Evolutionary conservation across 1,284 basidiomycete species (phyloP), one percentile per base, ranked within the genome.

Genomic region (Malassezia arunalokei): DNA sequence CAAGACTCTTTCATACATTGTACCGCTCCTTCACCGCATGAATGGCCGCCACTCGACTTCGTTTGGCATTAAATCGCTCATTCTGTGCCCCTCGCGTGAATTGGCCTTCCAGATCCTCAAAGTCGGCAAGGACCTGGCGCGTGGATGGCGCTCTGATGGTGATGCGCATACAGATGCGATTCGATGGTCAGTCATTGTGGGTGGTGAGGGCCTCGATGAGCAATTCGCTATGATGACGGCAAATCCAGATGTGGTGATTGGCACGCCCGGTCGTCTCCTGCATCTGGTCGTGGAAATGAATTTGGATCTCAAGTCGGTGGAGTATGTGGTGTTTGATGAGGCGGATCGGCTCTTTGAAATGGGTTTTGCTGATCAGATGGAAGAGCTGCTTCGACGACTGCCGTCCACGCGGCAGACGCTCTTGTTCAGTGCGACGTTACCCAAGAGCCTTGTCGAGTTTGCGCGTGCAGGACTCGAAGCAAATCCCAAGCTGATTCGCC

Each of bases 231-330:
- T 87, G 80, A 89, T 99, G 71, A 83, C 87, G 8, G 84, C 79
- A 69, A 94, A 91, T 67, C 94, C 94, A 0, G 94, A 73, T 40
- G 64, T 73, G 40, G 62, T 73, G 40, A 70, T 73, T 38, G 94
- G 92, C 17, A 98, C 94, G 3, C 94, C 94, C 12, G 94, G 94
- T 61, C 89, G 94, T 66, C 79, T 99, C 45, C 81, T 99, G 15
- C 94, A 98, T 76, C 79, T 99, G 28, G 80, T 86, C 41, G 87
- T 98, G 46, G 94, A 99, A 76, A 98, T 96, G 92, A 87, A 87
- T 61, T 77, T 96, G 43, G 90, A 95, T 70, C 77, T 99, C 32
- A 83, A 85, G 44, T 83, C 85, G 0, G 79, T 92, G 3, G 83
- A 92, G 73, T 90, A 89, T 59, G 83, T 92, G 51, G 86, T 98